A percentile compares a stretch with the other conserved stretches of the same genome.
Evolutionary conservation across 768 basidiomycete genomes (phyloP).

Genomic region (Mycena venus): DNA sequence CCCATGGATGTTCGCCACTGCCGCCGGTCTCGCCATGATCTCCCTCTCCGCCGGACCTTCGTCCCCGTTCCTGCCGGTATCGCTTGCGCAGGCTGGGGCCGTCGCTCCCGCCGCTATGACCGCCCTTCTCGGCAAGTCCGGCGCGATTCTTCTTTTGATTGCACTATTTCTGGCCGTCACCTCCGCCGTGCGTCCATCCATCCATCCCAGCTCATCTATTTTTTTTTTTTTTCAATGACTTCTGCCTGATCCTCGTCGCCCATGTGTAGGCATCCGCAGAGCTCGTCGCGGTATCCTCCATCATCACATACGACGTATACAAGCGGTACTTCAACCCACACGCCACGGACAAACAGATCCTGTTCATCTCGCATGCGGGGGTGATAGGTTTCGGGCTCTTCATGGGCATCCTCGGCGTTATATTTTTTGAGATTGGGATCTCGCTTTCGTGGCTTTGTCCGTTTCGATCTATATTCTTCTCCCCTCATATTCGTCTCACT

Average conservation of each 20-base stretch:
- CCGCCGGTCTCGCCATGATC: slow-evolving; percentile 52
- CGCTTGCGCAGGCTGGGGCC: slow-evolving; percentile 34
- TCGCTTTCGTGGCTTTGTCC: slow-evolving; percentile 29
- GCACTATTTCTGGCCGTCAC: slow-evolving; percentile 54
- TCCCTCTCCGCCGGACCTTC: slow-evolving; percentile 36
- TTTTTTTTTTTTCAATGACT: too few relatives aligned
- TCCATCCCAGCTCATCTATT: too few relatives aligned
- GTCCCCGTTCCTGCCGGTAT: slow-evolving; percentile 22
- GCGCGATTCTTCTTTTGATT: slow-evolving; percentile 49
- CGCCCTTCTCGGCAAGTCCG: slow-evolving; percentile 49
- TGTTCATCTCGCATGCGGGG: slow-evolving; percentile 23
- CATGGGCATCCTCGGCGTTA: slow-evolving; percentile 24
- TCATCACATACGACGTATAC: slow-evolving; percentile 38
- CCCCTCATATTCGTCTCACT: not conserved
- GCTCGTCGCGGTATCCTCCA: slow-evolving; percentile 47
- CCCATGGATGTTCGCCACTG: slow-evolving; percentile 59
- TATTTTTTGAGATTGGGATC: slow-evolving; percentile 29
- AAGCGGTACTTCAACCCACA: slow-evolving; percentile 29
- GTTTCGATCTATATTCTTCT: too few relatives aligned
- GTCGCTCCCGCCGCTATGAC: slow-evolving; percentile 49
- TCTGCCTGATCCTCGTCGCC: not conserved
- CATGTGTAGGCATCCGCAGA: slow-evolving; percentile 41
- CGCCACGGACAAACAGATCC: slow-evolving; percentile 30
- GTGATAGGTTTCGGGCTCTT: slow-evolving; percentile 29
- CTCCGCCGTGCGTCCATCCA: slow-evolving; percentile 36